These are phyloP conservation scores for Boeremia lycopersici DNA, from an alignment of 2,329 filamentous ascomycete genomes.

Conservation along the genomic window DNA sequence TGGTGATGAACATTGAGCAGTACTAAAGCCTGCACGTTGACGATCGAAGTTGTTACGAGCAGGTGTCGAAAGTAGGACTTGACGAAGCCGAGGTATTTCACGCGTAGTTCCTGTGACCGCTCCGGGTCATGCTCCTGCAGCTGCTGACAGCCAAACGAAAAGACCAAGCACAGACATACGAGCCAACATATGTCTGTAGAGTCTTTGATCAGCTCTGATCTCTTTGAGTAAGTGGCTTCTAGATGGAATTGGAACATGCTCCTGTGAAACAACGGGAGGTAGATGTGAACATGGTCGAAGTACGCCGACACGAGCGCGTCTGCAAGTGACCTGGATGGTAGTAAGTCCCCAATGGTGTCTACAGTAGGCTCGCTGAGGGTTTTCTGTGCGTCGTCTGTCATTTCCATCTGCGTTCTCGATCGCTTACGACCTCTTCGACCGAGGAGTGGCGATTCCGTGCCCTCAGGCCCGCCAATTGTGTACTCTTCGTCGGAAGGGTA, in stretches of 20 bases:
- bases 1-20: slow-evolving; percentile 52
- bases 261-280: slow-evolving; percentile 49
- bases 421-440: slow-evolving; percentile 24
- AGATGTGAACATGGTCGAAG: slow-evolving; percentile 49
- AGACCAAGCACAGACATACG: slow-evolving; percentile 50
- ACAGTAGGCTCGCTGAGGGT: not conserved
- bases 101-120: slow-evolving; percentile 24
- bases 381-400: slow-evolving; percentile 20
- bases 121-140: slow-evolving; percentile 41
- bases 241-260: slow-evolving; percentile 49
- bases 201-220: slow-evolving; percentile 24
- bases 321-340: slow-evolving; percentile 46
- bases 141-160: slow-evolving; percentile 51
- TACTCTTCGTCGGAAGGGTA: slow-evolving; percentile 30
- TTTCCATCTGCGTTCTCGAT: slow-evolving; percentile 23
- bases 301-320: slow-evolving; percentile 50
- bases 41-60: slow-evolving; percentile 47
- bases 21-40: slow-evolving; percentile 53
- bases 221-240: slow-evolving; percentile 47
- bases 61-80: slow-evolving; percentile 46
- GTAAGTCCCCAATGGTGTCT: slow-evolving; percentile 28
- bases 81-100: slow-evolving; percentile 37
- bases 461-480: slow-evolving; percentile 5
- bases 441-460: slow-evolving; percentile 5
- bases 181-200: slow-evolving; percentile 51